Conservation (phyloP, 2,329 filamentous ascomycete species). For the Tolypocladium tropicale region DNA sequence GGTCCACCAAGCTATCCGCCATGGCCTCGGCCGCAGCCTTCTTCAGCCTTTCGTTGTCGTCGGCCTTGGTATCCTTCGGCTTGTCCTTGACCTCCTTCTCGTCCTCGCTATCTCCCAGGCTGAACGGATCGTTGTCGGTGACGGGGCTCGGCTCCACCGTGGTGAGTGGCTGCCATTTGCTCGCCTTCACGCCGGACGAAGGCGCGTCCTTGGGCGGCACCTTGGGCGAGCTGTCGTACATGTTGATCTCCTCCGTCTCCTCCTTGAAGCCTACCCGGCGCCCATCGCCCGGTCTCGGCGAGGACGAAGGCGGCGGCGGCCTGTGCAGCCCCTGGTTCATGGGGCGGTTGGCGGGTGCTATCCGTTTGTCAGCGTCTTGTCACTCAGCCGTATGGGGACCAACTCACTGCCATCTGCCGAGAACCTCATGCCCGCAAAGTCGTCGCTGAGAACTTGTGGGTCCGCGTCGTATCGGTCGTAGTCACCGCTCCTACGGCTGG, state of each 20-base stretch:
- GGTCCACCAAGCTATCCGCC: conserved; percentile 42
- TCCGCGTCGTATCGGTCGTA: conserved; percentile 92
- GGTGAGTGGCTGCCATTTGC: conserved; percentile 96
- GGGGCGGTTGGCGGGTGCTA: conserved; percentile 41
- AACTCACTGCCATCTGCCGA: conserved; percentile 51
- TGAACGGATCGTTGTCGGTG: conserved; percentile 89
- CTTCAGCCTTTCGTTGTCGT: conserved; percentile 53
- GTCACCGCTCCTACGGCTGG: conserved; percentile 66
- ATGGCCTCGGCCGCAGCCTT: conserved; percentile 54
- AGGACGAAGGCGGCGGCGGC: conserved; percentile 43
- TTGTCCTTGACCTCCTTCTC: conserved; percentile 54
- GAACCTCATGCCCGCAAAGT: conserved; percentile 66
- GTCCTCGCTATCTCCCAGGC: conserved; percentile 88
- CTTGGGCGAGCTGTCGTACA: conserved; percentile 57
- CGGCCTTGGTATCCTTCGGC: conserved; percentile 43
- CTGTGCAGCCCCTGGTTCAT: conserved; percentile 76
- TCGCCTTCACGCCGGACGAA: conserved; percentile 52
- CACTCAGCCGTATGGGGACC: background rate
- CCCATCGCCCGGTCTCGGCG: conserved; percentile 36
- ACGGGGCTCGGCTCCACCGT: conserved; percentile 73
- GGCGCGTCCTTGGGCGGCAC: conserved; percentile 40
- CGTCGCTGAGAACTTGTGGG: conserved; percentile 78
- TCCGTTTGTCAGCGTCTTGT: conserved; percentile 7
- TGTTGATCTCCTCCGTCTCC: conserved; percentile 65
- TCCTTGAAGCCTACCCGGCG: conserved; percentile 49